Evolutionary conservation across 2,329 filamentous ascomycete species (phyloP).

Genomic region (Fusarium dlaminii): DNA sequence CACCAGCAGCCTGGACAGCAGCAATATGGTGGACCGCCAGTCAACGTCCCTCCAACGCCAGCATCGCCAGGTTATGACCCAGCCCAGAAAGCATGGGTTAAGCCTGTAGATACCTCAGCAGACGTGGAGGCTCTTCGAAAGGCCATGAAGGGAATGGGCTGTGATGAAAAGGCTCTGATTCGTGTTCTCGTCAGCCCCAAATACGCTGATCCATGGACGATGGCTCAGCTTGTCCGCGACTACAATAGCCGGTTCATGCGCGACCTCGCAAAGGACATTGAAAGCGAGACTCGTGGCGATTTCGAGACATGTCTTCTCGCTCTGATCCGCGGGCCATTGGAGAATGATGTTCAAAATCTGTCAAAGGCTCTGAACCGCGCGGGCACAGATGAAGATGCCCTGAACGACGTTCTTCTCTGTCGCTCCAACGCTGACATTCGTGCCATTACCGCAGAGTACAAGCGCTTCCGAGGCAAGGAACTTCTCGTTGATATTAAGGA

Average conservation of each 20-base stretch:
- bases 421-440: slow-evolving; percentile 50
- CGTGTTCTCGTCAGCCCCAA: slow-evolving; percentile 43
- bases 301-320: slow-evolving; percentile 46
- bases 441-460: slow-evolving; percentile 46
- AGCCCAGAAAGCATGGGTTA: slow-evolving; percentile 37
- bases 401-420: slow-evolving; percentile 48
- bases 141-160: slow-evolving; percentile 50
- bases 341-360: slow-evolving; percentile 45
- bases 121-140: slow-evolving; percentile 46
- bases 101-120: slow-evolving; percentile 43
- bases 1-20: slow-evolving; percentile 28
- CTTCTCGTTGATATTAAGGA: slow-evolving; percentile 45
- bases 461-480: slow-evolving; percentile 41
- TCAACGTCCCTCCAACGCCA: slow-evolving; percentile 34
- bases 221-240: slow-evolving; percentile 45
- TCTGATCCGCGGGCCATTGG: slow-evolving; percentile 45
- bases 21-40: slow-evolving; percentile 5
- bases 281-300: slow-evolving; percentile 46
- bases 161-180: slow-evolving; percentile 46
- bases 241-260: slow-evolving; percentile 49
- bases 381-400: slow-evolving; percentile 47
- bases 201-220: slow-evolving; percentile 47
- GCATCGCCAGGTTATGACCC: slow-evolving; percentile 46
- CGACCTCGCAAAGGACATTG: slow-evolving; percentile 46
- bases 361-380: slow-evolving; percentile 44